Evolutionary conservation across 75 land plant genomes (phyloP).

Genomic region (Ceratopteris richardii): DNA sequence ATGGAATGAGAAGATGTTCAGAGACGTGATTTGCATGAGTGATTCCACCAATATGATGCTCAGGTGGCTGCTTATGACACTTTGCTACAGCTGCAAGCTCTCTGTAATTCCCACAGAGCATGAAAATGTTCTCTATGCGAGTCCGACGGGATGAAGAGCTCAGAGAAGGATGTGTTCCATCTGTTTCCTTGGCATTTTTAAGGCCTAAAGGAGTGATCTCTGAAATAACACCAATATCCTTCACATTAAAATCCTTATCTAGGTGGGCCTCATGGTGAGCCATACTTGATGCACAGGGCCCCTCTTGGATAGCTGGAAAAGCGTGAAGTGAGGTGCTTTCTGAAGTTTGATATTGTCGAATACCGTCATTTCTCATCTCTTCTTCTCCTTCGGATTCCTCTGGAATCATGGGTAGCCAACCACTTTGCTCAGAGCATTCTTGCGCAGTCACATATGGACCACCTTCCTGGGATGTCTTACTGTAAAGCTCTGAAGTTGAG

Average conservation of each 20-base stretch:
- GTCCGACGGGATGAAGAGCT: constrained; percentile 39
- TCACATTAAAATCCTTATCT: neutral
- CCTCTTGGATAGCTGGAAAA: neutral
- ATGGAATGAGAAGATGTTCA: too few species aligned
- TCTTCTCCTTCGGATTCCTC: constrained; percentile 50
- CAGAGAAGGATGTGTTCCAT: neutral
- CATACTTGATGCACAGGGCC: neutral
- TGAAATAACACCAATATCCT: neutral
- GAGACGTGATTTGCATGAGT: neutral
- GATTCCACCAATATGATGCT: neutral
- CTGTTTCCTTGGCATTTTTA: neutral
- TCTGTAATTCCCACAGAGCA: constrained; percentile 80
- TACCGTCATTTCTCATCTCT: constrained; percentile 24
- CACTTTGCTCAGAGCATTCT: constrained; percentile 19
- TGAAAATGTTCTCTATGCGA: constrained; percentile 81
- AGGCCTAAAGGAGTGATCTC: neutral
- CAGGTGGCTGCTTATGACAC: neutral
- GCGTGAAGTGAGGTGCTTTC: too few species aligned
- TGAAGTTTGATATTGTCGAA: too few species aligned
- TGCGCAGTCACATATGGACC: neutral
- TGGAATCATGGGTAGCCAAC: constrained; percentile 54
- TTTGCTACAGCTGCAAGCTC: constrained; percentile 38
- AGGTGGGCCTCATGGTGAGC: neutral
- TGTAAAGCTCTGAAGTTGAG: neutral
- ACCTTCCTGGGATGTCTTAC: neutral